phyloP scores from a whole-genome alignment of 441 rosid species.

The Capsella rubella region DNA sequence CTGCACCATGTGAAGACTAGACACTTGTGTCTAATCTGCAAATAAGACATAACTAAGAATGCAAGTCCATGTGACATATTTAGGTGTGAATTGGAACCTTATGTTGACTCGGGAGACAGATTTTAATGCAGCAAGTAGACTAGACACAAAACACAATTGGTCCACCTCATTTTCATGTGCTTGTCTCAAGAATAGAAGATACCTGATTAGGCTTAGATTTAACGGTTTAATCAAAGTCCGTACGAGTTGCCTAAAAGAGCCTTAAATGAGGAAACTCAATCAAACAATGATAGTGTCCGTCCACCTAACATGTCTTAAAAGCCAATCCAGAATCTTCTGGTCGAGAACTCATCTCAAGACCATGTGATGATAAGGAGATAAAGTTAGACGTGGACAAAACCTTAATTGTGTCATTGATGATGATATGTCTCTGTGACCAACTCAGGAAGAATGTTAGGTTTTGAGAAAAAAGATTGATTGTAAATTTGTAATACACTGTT shows the following conservation, averaged over 20 bases:
- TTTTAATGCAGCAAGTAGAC: conserved; percentile 29
- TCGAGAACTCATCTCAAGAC: conserved; percentile 39
- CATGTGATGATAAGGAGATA: conserved; percentile 43
- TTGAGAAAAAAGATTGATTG: conserved; percentile 13
- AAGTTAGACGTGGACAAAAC: conserved; percentile 39
- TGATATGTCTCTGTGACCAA: conserved; percentile 33
- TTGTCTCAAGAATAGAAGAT: conserved; percentile 34
- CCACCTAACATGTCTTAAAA: conserved; percentile 38
- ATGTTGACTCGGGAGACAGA: conserved; percentile 37
- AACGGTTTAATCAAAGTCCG: conserved; percentile 36
- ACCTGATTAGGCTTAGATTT: conserved; percentile 27
- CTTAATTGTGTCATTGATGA: conserved; percentile 38
- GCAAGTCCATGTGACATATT: conserved; percentile 31
- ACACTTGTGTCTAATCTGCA: conserved; percentile 26
- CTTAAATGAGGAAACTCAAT: conserved; percentile 46
- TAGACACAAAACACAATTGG: conserved; percentile 25
- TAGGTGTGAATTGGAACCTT: conserved; percentile 18
- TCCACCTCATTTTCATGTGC: conserved; percentile 28
- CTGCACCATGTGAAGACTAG: conserved; percentile 34
- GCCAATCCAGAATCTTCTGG: conserved; percentile 35
- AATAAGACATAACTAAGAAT: conserved; percentile 32
- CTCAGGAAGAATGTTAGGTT: conserved; percentile 23
- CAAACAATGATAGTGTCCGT: conserved; percentile 38
- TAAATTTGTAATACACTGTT: neutral
- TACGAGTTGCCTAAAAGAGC: conserved; percentile 41